Evolutionary conservation across 495 filamentous ascomycete species (phyloP).

Genomic region (Daldinia childiae): DNA sequence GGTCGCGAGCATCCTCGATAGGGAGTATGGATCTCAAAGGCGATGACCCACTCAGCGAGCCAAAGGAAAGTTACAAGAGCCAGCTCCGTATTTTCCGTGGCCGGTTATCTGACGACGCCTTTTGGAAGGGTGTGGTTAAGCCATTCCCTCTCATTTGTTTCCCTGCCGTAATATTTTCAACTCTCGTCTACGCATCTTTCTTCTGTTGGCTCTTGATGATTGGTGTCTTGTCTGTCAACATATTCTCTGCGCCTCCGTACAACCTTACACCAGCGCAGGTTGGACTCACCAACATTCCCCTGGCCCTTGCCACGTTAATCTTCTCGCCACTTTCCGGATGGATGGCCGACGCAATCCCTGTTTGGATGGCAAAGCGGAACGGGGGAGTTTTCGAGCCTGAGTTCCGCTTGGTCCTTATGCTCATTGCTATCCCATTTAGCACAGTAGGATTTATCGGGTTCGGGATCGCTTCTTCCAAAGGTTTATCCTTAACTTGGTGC

Average conservation of each 20-base stretch:
- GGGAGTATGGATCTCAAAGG: constrained; percentile 27
- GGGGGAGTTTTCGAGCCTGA: constrained; percentile 64
- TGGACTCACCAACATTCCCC: constrained; percentile 63
- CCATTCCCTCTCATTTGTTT: constrained; percentile 54
- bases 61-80: constrained; percentile 43
- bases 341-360: constrained; percentile 57
- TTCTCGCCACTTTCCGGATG: constrained; percentile 55
- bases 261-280: constrained; percentile 66
- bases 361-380: constrained; percentile 58
- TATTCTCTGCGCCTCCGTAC: constrained; percentile 71
- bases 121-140: constrained; percentile 46
- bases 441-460: constrained; percentile 52
- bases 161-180: constrained; percentile 54
- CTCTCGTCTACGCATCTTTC: constrained; percentile 54
- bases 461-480: constrained; percentile 32
- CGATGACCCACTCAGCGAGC: constrained; percentile 19
- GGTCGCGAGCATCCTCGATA: constrained; percentile 21
- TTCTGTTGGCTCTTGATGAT: constrained; percentile 68
- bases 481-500: constrained; percentile 33
- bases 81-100: constrained; percentile 46
- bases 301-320: constrained; percentile 57
- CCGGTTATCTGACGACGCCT: constrained; percentile 32
- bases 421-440: constrained; percentile 52
- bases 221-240: constrained; percentile 72
- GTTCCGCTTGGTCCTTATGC: constrained; percentile 60